phyloP scores from a whole-genome alignment of 1,139 yeast species.

The Pneumocystis canis region DNA sequence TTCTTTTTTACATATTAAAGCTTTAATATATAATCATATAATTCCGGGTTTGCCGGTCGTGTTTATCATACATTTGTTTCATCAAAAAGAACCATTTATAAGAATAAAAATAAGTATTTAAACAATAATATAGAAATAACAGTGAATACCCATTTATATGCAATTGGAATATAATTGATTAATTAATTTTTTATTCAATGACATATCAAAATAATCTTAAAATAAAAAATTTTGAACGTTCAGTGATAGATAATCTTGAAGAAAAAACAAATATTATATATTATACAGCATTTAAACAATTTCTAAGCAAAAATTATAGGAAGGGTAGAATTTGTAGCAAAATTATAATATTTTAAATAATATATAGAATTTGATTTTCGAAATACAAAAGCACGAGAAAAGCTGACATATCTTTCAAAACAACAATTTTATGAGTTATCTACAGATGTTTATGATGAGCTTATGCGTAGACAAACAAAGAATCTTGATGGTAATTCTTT shows the following conservation, averaged over 20 bases:
- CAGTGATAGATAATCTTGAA: neutral
- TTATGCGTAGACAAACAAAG: slow-evolving; percentile 43
- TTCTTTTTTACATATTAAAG: too few relatives aligned
- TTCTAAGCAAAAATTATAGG: neutral
- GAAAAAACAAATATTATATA: neutral
- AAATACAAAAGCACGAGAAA: slow-evolving; percentile 57
- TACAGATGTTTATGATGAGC: slow-evolving; percentile 86
- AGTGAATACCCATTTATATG: neutral
- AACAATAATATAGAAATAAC: neutral
- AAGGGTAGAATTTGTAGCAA: neutral
- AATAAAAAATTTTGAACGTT: neutral
- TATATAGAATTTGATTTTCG: neutral
- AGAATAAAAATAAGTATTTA: too few relatives aligned
- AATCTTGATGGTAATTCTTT: slow-evolving; percentile 4
- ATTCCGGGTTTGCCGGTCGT: too few relatives aligned
- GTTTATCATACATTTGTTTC: too few relatives aligned
- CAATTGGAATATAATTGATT: neutral
- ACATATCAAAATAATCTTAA: neutral
- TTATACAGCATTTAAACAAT: slow-evolving; percentile 1
- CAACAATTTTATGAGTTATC: slow-evolving; percentile 81
- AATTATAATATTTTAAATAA: neutral
- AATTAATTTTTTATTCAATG: neutral
- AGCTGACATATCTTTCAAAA: slow-evolving; percentile 60
- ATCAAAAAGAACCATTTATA: too few relatives aligned
- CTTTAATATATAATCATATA: too few relatives aligned